phyloP scores from a whole-genome alignment of 2,329 filamentous ascomycete species.

The Aureobasidium sp. region DNA sequence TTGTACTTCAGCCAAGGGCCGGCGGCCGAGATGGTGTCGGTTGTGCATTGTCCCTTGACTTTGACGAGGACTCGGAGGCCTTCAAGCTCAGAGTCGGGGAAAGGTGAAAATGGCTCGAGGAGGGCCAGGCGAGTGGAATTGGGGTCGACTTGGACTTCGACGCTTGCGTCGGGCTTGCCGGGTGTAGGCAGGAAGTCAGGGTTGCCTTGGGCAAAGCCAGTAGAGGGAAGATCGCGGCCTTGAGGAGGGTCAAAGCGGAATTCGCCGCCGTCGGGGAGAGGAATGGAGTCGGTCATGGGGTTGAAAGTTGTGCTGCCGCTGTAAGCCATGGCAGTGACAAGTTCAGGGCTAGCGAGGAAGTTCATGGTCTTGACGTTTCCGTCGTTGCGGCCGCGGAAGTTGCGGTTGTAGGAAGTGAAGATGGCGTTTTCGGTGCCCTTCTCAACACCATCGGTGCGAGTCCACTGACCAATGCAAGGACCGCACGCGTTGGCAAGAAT shows the following conservation, averaged over 20 bases:
- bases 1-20: constrained; percentile 99
- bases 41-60: constrained; percentile 95
- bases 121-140: constrained; percentile 85
- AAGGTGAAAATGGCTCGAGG: constrained; percentile 81
- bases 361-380: constrained; percentile 97
- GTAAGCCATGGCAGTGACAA: constrained; percentile 94
- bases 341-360: constrained; percentile 92
- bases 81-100: constrained; percentile 67
- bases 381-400: constrained; percentile 95
- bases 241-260: constrained; percentile 79
- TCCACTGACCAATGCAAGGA: constrained; percentile 89
- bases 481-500: constrained; percentile 91
- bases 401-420: constrained; percentile 95
- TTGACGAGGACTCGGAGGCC: constrained; percentile 87
- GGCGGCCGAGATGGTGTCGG: constrained; percentile 94
- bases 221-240: constrained; percentile 54
- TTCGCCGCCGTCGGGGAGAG: constrained; percentile 64
- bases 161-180: constrained; percentile 62
- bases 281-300: constrained; percentile 79
- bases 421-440: constrained; percentile 92
- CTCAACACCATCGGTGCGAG: constrained; percentile 72
- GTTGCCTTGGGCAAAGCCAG: constrained; percentile 77
- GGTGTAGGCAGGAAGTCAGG: constrained; percentile 65
- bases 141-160: constrained; percentile 71
- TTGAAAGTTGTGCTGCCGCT: constrained; percentile 89